These are phyloP conservation scores for Stylonectria norvegica DNA, from an alignment of 2,329 filamentous ascomycete species.

Conservation along the genomic window DNA sequence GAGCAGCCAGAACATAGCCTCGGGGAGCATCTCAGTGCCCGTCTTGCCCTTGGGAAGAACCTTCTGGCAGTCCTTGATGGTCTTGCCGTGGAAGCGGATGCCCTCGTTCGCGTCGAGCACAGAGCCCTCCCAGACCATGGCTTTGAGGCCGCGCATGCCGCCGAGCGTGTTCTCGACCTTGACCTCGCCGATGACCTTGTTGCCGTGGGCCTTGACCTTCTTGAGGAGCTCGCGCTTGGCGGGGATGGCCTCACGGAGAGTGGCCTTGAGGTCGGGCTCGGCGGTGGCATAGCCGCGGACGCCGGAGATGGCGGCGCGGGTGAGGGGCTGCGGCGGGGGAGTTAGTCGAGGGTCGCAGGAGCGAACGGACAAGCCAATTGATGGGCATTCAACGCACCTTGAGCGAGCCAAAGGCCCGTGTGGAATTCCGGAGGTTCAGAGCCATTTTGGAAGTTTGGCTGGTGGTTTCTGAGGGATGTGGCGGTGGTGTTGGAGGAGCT, in stretches of 20 bases:
- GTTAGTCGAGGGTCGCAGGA: conserved; percentile 4
- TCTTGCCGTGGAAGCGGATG: conserved; percentile 95
- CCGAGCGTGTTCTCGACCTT: conserved; percentile 93
- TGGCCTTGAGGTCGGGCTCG: conserved; percentile 86
- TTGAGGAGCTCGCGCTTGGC: conserved; percentile 91
- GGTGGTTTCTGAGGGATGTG: neutral
- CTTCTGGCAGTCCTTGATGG: conserved; percentile 96
- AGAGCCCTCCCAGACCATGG: conserved; percentile 98
- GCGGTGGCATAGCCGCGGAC: conserved; percentile 66
- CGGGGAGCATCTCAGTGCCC: conserved; percentile 95
- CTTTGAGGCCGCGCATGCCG: conserved; percentile 95
- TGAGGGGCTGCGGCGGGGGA: conserved; percentile 23
- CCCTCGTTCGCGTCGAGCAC: conserved; percentile 95
- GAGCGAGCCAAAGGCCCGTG: conserved; percentile 60
- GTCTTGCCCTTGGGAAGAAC: conserved; percentile 88
- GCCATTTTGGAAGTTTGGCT: conserved; percentile 49
- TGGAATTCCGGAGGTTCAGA: conserved; percentile 59
- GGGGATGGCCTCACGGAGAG: conserved; percentile 79
- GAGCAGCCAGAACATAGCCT: conserved; percentile 99
- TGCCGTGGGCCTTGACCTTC: conserved; percentile 81
- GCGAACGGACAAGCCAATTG: neutral
- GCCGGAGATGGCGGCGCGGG: conserved; percentile 32
- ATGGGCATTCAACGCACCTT: conserved; percentile 49
- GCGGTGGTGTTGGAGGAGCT: neutral
- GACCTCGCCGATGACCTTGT: conserved; percentile 84